A percentile compares a stretch with the other conserved stretches of the same genome.
These are phyloP conservation scores for Leccinum barrowsii DNA, from an alignment of 768 basidiomycete species.

Conservation along the genomic window DNA sequence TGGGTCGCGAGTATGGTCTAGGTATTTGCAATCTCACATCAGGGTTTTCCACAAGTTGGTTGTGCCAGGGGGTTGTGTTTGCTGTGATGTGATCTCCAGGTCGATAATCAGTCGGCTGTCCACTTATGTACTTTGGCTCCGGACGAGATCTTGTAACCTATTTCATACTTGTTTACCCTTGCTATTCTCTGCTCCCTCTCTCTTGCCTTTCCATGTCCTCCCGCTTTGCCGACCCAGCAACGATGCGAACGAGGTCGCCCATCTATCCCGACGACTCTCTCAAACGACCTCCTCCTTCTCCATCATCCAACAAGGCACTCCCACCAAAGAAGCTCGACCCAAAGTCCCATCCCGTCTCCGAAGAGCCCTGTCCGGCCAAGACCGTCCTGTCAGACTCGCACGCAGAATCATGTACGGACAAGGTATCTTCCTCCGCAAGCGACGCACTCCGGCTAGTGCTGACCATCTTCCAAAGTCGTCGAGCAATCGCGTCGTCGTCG, in stretches of 20 bases:
- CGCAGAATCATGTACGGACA: constrained; percentile 23
- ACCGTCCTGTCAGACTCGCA: constrained; percentile 12
- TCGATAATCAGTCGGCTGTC: constrained; percentile 32
- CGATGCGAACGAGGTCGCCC: constrained; percentile 31
- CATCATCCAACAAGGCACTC: constrained; percentile 30
- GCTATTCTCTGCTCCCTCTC: constrained; percentile 1
- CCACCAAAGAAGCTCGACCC: constrained; percentile 31
- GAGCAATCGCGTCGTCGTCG: constrained; percentile 45
- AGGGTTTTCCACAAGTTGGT: constrained; percentile 21
- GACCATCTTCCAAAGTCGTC: constrained; percentile 11
- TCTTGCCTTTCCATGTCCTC: constrained; percentile 23
- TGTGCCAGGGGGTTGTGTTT: constrained; percentile 1
- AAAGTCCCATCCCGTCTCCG: constrained; percentile 31
- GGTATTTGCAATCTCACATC: constrained; percentile 21
- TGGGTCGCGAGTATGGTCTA: constrained; percentile 27
- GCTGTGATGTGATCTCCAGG: constrained; percentile 26
- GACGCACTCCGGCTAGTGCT: neutral
- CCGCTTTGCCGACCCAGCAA: constrained; percentile 25
- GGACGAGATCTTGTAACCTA: constrained; percentile 27
- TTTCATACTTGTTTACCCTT: constrained; percentile 20
- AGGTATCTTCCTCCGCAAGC: constrained; percentile 20
- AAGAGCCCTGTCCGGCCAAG: constrained; percentile 17
- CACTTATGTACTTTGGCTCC: constrained; percentile 27
- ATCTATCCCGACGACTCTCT: constrained; percentile 26
- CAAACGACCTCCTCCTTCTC: constrained; percentile 32